Conservation (phyloP, 2,329 filamentous ascomycete genomes). For the Chrysoporthe puriensis region DNA sequence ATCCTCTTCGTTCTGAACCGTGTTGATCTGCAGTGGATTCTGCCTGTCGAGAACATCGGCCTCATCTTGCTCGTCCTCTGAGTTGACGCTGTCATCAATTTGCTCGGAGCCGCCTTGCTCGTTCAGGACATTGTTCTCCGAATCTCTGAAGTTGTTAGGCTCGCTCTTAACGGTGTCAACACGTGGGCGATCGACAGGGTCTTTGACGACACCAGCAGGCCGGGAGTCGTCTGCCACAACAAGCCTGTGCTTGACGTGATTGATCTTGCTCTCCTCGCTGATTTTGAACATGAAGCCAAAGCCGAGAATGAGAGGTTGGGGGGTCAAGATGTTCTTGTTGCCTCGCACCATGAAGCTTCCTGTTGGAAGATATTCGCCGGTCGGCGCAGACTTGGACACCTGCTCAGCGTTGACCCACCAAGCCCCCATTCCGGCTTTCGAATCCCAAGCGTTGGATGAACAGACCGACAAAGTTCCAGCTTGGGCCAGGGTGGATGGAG, state of each 20-base stretch:
- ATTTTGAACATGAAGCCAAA: constrained; percentile 88
- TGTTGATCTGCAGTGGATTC: constrained; percentile 28
- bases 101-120: constrained; percentile 12
- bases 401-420: constrained; percentile 95
- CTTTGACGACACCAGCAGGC: neutral
- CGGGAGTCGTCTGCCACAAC: constrained; percentile 33
- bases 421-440: constrained; percentile 91
- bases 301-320: constrained; percentile 83
- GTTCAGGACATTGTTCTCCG: too few relatives aligned
- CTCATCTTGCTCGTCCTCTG: constrained; percentile 39
- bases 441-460: constrained; percentile 91
- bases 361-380: constrained; percentile 77
- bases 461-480: constrained; percentile 85
- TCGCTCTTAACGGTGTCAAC: constrained; percentile 28
- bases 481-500: constrained; percentile 88
- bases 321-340: constrained; percentile 89
- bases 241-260: constrained; percentile 74
- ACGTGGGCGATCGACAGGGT: constrained; percentile 12
- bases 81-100: constrained; percentile 34
- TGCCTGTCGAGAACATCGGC: constrained; percentile 36
- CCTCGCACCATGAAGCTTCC: constrained; percentile 83
- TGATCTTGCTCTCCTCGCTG: constrained; percentile 82
- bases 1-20: neutral
- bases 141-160: neutral
- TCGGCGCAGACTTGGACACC: constrained; percentile 81